Conservation (phyloP, 768 basidiomycete species). For the Russula sp. region DNA sequence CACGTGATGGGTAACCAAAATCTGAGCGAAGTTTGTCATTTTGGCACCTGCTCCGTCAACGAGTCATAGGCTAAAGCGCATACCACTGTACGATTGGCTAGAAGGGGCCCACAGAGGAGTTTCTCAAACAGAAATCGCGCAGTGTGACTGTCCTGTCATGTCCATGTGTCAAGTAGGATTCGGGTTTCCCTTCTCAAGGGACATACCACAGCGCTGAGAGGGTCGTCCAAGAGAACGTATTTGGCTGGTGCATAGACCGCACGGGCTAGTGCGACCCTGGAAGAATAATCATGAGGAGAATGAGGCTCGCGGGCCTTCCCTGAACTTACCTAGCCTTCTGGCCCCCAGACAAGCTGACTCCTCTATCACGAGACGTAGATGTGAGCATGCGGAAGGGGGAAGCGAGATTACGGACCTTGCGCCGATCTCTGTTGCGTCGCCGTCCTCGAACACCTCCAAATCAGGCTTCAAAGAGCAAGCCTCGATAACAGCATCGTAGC, state of each 20-base stretch:
- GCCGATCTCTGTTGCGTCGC: constrained; percentile 81
- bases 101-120: constrained; percentile 59
- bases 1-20: constrained; percentile 79
- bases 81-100: constrained; percentile 64
- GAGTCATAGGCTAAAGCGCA: constrained; percentile 18
- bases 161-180: neutral
- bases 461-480: constrained; percentile 81
- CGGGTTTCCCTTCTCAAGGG: constrained; percentile 13
- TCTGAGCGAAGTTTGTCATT: constrained; percentile 31
- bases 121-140: constrained; percentile 56
- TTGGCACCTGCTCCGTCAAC: neutral
- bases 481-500: constrained; percentile 73
- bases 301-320: neutral
- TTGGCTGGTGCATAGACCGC: constrained; percentile 60
- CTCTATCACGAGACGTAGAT: constrained; percentile 33
- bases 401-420: constrained; percentile 40
- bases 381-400: neutral
- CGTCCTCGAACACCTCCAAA: constrained; percentile 78
- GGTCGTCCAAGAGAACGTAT: constrained; percentile 71
- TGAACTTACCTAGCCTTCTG: constrained; percentile 64
- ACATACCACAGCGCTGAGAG: constrained; percentile 74
- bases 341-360: constrained; percentile 73
- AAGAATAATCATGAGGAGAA: neutral
- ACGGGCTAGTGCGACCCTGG: constrained; percentile 75
- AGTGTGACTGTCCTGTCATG: constrained; percentile 58